These are phyloP conservation scores for Parietaria judaica DNA, from an alignment of 306 rosid genomes.

Conservation along the genomic window DNA sequence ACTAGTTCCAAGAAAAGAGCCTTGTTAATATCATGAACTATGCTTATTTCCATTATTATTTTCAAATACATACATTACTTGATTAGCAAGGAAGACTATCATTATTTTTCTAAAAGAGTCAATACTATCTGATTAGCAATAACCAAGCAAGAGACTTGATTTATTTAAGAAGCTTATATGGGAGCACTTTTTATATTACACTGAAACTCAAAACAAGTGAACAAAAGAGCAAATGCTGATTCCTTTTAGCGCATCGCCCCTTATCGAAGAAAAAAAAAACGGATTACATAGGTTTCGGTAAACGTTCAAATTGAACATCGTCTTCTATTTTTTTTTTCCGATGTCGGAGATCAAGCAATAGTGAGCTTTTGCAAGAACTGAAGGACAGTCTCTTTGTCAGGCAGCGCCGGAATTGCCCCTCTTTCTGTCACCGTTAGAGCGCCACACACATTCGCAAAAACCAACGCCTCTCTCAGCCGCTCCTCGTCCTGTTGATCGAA, in stretches of 20 bases:
- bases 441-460: constrained; percentile 73
- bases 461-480: constrained; percentile 48
- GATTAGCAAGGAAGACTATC: no score
- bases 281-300: constrained; percentile 17
- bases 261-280: constrained; percentile 5
- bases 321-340: no score
- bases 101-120: no score
- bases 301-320: constrained; percentile 16
- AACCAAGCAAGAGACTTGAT: neutral
- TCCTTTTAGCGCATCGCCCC: constrained; percentile 6
- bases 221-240: constrained; percentile 6
- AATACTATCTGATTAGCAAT: neutral
- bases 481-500: constrained; percentile 47
- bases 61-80: no score
- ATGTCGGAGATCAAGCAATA: constrained; percentile 18
- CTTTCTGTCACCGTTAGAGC: constrained; percentile 73
- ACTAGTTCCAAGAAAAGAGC: no score
- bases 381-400: constrained; percentile 54
- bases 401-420: constrained; percentile 90
- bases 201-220: neutral
- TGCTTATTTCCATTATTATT: no score
- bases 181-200: constrained; percentile 15
- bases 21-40: no score
- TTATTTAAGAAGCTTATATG: neutral
- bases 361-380: constrained; percentile 37